phyloP scores from a whole-genome alignment of 352 stramenopile genomes.

The Achlya hypogyna region DNA sequence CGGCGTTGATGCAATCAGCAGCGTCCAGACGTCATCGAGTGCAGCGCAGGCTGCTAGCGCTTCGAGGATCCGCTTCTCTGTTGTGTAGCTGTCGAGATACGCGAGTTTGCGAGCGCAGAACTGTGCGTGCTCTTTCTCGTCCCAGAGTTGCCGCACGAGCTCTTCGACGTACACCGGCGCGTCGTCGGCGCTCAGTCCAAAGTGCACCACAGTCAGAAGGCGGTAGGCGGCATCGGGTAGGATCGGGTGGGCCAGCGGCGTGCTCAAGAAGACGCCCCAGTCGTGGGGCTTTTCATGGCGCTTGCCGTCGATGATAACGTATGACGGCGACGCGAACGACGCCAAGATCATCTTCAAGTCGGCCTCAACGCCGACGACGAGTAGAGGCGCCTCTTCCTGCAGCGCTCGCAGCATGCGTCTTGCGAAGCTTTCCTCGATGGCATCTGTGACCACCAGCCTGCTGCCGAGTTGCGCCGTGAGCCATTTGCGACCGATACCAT shows the following conservation, averaged over 20 bases:
- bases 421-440: neutral
- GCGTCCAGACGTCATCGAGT: neutral
- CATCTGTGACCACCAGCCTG: neutral
- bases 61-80: neutral
- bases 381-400: neutral
- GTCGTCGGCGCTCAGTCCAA: neutral
- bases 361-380: conserved; percentile 3
- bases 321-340: neutral
- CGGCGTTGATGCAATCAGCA: neutral
- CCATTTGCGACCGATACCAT: neutral
- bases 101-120: neutral
- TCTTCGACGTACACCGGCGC: neutral
- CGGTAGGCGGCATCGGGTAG: neutral
- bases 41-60: neutral
- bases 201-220: neutral
- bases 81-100: neutral
- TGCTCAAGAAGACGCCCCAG: neutral
- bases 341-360: neutral
- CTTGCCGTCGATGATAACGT: conserved; percentile 2
- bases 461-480: neutral
- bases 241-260: neutral
- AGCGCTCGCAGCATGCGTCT: neutral
- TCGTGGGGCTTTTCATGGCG: neutral
- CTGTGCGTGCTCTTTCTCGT: conserved; percentile 2
- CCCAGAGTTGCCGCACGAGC: neutral